These are phyloP conservation scores for Hymenoscyphus infarciens DNA, from an alignment of 2,329 filamentous ascomycete genomes.

Conservation along the genomic window DNA sequence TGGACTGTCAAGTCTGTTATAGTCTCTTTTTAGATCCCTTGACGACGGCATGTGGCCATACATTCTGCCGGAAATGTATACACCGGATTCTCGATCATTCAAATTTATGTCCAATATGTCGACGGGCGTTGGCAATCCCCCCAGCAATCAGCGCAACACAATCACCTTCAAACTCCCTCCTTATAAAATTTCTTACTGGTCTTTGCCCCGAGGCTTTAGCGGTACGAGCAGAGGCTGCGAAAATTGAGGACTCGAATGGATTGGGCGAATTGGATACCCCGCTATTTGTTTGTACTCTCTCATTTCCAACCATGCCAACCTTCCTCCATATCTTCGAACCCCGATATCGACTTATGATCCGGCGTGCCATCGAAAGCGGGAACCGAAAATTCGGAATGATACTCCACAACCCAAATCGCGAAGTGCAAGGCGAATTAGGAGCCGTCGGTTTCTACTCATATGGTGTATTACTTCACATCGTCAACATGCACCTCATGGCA, in stretches of 20 bases:
- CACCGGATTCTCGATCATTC: conserved; percentile 74
- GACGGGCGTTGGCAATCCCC: conserved; percentile 56
- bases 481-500: conserved; percentile 67
- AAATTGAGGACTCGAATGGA: conserved; percentile 54
- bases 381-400: conserved; percentile 81
- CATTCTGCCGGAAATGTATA: conserved; percentile 79
- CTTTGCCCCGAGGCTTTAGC: conserved; percentile 68
- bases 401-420: conserved; percentile 56
- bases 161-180: conserved; percentile 56
- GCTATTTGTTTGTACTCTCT: conserved; percentile 77
- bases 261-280: conserved; percentile 59
- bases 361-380: conserved; percentile 63
- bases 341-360: conserved; percentile 87
- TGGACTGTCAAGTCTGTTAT: conserved; percentile 90
- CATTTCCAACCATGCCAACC: conserved; percentile 79
- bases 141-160: conserved; percentile 35
- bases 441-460: conserved; percentile 62
- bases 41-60: conserved; percentile 85
- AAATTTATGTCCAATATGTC: conserved; percentile 75
- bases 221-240: conserved; percentile 49
- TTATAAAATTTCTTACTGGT: conserved; percentile 59
- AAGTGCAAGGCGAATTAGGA: conserved; percentile 51
- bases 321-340: conserved; percentile 91
- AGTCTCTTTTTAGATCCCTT: conserved; percentile 75
- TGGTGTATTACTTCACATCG: conserved; percentile 74